phyloP scores from a whole-genome alignment of 2,329 filamentous ascomycete genomes.

The Fusarium virguliforme region DNA sequence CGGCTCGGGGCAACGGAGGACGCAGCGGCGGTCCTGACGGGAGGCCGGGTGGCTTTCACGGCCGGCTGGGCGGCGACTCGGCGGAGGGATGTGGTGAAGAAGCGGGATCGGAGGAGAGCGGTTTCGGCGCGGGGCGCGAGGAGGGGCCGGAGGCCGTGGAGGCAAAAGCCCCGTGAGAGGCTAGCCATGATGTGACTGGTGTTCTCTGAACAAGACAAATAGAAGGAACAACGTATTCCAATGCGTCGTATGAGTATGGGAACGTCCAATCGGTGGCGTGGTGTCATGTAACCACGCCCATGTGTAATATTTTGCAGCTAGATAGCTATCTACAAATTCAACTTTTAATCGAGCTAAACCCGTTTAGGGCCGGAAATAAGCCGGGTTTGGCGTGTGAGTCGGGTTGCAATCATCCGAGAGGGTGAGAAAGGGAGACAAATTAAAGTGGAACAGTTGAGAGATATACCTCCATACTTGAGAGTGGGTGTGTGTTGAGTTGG shows the following conservation, averaged over 20 bases:
- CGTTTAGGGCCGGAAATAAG: conserved; percentile 37
- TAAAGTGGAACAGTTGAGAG: conserved; percentile 27
- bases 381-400: conserved; percentile 26
- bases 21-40: conserved; percentile 30
- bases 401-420: conserved; percentile 43
- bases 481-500: conserved; percentile 14
- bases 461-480: conserved; percentile 17
- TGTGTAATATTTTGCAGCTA: conserved; percentile 25
- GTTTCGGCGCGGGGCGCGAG: conserved; percentile 45
- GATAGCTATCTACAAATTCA: conserved; percentile 47
- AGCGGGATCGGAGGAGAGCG: conserved; percentile 46
- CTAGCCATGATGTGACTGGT: conserved; percentile 50
- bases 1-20: conserved; percentile 48
- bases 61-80: conserved; percentile 41
- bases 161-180: conserved; percentile 53
- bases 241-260: neutral
- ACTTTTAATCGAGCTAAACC: conserved; percentile 27
- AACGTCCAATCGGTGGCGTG: conserved; percentile 17
- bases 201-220: neutral
- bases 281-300: conserved; percentile 29
- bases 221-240: too few species aligned
- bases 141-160: conserved; percentile 49
- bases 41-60: conserved; percentile 38
- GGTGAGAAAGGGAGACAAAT: conserved; percentile 30
- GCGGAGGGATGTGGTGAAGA: conserved; percentile 53